Percentiles rank a stretch among this genome's conserved stretches.
Conservation (phyloP, 2,329 filamentous ascomycete genomes). For the Fusarium buharicum region DNA sequence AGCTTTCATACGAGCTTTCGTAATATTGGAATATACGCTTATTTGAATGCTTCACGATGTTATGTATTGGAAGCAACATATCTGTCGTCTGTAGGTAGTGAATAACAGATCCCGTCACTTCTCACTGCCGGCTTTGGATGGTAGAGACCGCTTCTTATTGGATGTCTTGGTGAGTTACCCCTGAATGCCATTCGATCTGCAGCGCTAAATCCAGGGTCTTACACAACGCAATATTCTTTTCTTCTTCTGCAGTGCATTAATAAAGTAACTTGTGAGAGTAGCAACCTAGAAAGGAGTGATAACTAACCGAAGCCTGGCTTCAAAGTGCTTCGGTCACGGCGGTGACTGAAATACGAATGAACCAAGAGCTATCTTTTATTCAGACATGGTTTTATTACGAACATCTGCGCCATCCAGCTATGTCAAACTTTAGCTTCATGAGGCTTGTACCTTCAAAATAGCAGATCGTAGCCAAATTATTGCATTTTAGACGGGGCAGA, state of each 20-base stretch:
- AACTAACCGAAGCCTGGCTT: neutral
- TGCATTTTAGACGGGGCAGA: neutral
- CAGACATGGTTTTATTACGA: slow-evolving; percentile 2
- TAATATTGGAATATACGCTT: neutral
- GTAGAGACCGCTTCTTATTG: slow-evolving; percentile 14
- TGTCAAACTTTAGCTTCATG: slow-evolving; percentile 6
- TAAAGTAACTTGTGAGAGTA: no score
- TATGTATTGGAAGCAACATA: neutral
- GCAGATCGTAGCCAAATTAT: slow-evolving; percentile 5
- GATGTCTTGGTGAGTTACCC: slow-evolving; percentile 17
- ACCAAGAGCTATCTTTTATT: neutral
- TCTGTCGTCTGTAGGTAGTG: neutral
- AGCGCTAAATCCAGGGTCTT: slow-evolving; percentile 40
- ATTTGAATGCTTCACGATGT: neutral
- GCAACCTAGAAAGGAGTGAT: neutral
- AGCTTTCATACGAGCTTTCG: slow-evolving; percentile 5
- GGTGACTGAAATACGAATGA: neutral
- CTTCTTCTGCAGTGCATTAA: neutral
- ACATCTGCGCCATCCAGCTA: neutral
- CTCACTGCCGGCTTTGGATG: slow-evolving; percentile 8
- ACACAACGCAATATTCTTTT: slow-evolving; percentile 2
- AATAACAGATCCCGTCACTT: neutral
- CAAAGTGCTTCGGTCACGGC: no score
- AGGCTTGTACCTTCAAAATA: slow-evolving; percentile 1
- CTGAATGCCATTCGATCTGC: slow-evolving; percentile 33